Percentiles rank a stretch among this genome's conserved stretches.
Conservation (phyloP, 2,329 filamentous ascomycete genomes). For the Epichloe glyceriae region DNA sequence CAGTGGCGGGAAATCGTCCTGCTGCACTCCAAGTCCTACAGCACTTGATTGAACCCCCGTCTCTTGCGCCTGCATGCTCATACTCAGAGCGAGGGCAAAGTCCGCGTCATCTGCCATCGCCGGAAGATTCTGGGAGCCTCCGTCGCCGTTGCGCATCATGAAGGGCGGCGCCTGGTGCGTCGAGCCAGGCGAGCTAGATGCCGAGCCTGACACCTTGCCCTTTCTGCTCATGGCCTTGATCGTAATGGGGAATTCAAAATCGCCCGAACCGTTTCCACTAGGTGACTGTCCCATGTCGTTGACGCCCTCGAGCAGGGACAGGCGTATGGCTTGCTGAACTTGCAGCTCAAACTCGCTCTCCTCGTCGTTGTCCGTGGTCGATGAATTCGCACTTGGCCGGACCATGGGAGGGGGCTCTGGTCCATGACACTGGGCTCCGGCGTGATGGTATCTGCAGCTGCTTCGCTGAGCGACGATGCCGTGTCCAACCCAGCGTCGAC, state of each 20-base stretch:
- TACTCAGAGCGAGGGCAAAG: constrained; percentile 43
- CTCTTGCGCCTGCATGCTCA: constrained; percentile 46
- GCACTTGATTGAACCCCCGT: constrained; percentile 1
- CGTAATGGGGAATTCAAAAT: constrained; percentile 39
- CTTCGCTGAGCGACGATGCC: constrained; percentile 28
- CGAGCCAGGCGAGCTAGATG: constrained; percentile 21
- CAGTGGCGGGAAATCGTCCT: constrained; percentile 29
- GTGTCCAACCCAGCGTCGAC: constrained; percentile 33
- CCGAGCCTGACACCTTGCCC: constrained; percentile 21
- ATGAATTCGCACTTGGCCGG: neutral
- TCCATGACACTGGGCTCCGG: constrained; percentile 41
- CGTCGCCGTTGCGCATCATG: constrained; percentile 9
- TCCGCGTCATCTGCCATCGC: constrained; percentile 35
- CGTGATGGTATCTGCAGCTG: constrained; percentile 35
- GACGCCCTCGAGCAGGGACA: constrained; percentile 45
- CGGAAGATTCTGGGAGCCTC: constrained; percentile 4
- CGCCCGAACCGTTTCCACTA: constrained; percentile 30
- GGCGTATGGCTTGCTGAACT: constrained; percentile 48
- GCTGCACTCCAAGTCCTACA: constrained; percentile 6
- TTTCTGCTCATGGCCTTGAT: constrained; percentile 32
- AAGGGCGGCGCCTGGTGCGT: constrained; percentile 22
- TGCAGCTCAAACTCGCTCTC: constrained; percentile 47
- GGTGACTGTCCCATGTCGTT: constrained; percentile 34
- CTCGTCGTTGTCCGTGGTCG: constrained; percentile 12
- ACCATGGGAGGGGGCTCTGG: constrained; percentile 19